Base-by-base conservation (phyloP, 2,329 filamentous ascomycete species). In the Fusarium sp. region DNA sequence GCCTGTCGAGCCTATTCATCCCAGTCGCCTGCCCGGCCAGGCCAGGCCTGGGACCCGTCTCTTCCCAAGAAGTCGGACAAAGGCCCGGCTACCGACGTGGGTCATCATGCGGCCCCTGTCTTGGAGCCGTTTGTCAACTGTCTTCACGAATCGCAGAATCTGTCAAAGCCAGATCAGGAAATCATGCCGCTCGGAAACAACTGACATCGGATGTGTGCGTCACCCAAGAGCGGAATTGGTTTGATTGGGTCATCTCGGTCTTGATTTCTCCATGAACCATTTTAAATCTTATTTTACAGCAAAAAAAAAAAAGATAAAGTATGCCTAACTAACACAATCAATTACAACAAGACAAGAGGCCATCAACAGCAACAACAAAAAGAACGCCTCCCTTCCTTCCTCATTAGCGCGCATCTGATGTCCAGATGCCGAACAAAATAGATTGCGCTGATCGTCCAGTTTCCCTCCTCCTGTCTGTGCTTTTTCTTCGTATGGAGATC, bases 341-440 rank as follows among this genome's bases (percentile, higher is more conserved):
- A 78, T 76, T 76, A 78, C 73, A 77, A 69, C 48, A 70, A 64
- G 16, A 37, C 20, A 25, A 45, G 41, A 14, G 20, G 20, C 54
- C 45, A 68, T 52, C 63, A 64, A 68, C 63, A 68, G 52, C 63
- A 60, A 68, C 63, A 66, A 70, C 66, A 69, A 50, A 68, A 69
- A 67, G 56, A 78, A 77, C 76, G 76, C 76, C 76, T 67, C 32
- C 65, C 70, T 75, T 65, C 37, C 63, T 69, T 68, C 50, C 70
- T 67, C 76, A 68, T 67, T 68, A 50, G 66, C 61, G 52, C 66
- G 50, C 41, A 41, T 61, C 58, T 48, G 43, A 25, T 18, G 39
- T 34, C 58, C n/a, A 61, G 35, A 70, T 64, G 63, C 67, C 64
- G 63, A 20, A 67, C 64, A 67, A 35, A 57, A 58, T 68, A 59